A percentile compares a stretch with the other conserved stretches of the same genome.
Conservation (phyloP, 768 basidiomycete species). For the Dentipellis sp. region DNA sequence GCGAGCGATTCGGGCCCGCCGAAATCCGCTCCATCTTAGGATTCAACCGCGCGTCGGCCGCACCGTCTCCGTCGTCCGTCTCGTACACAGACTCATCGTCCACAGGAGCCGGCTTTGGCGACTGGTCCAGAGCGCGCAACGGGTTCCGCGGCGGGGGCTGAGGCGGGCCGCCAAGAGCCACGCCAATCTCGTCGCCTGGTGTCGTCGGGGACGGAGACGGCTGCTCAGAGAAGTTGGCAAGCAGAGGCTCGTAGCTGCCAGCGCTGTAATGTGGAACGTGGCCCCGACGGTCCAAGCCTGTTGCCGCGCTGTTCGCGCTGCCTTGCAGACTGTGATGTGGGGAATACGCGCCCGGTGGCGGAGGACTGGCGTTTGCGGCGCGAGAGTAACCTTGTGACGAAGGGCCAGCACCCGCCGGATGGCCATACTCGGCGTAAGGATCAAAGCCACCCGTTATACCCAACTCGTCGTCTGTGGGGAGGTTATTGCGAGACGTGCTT, state of each 20-base stretch:
- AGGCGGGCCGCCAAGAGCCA: background rate
- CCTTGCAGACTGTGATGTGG: conserved; percentile 8
- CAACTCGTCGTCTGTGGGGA: conserved; percentile 14
- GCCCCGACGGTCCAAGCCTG: conserved; percentile 19
- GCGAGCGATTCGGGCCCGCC: background rate
- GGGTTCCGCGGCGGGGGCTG: conserved; percentile 9
- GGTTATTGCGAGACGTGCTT: conserved; percentile 11
- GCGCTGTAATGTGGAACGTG: conserved; percentile 41
- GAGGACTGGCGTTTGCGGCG: conserved; percentile 38
- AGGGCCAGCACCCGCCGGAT: conserved; percentile 18
- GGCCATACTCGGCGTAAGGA: conserved; percentile 7
- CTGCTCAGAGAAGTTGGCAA: conserved; percentile 23
- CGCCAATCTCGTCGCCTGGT: background rate
- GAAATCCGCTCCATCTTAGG: background rate
- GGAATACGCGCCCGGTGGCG: conserved; percentile 20
- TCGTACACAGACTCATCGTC: background rate
- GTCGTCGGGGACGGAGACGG: background rate
- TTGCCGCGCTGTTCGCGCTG: conserved; percentile 17
- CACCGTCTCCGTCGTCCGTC: background rate
- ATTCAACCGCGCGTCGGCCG: conserved; percentile 4
- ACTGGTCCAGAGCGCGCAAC: background rate
- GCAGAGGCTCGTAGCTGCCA: conserved; percentile 53
- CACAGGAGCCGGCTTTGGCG: background rate
- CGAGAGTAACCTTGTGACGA: conserved; percentile 32
- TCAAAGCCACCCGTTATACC: conserved; percentile 2